Conservation (phyloP, 1,139 yeast species). For the Candida glucosophila region DNA sequence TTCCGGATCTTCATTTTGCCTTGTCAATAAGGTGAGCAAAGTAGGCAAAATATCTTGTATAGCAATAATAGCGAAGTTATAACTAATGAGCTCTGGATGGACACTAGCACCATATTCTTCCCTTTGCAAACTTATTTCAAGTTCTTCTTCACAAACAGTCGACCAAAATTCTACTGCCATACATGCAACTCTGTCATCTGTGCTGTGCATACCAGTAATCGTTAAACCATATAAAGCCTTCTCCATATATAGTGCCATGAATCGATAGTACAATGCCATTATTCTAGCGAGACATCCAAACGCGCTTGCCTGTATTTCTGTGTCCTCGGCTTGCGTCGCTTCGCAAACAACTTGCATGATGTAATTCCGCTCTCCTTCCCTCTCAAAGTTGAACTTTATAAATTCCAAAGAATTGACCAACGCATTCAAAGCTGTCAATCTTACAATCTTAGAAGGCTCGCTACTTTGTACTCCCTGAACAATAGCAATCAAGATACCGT, state of each 20-base stretch:
- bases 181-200: conserved; percentile 83
- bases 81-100: conserved; percentile 33
- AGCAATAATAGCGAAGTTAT: conserved; percentile 79
- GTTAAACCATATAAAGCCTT: conserved; percentile 89
- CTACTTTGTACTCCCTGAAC: conserved; percentile 90
- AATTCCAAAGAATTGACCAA: conserved; percentile 86
- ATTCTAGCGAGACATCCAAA: conserved; percentile 93
- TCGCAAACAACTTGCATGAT: conserved; percentile 99
- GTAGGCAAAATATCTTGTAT: conserved; percentile 83
- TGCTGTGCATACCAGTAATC: conserved; percentile 83
- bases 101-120: conserved; percentile 43
- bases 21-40: conserved; percentile 64
- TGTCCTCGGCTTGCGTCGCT: conserved; percentile 84
- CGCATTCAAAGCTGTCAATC: conserved; percentile 88
- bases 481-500: conserved; percentile 88
- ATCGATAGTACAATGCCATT: conserved; percentile 80
- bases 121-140: conserved; percentile 64
- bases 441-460: conserved; percentile 67
- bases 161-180: conserved; percentile 99
- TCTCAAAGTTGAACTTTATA: conserved; percentile 77
- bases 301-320: conserved; percentile 85
- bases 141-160: conserved; percentile 93
- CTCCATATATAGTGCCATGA: conserved; percentile 94
- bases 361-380: conserved; percentile 92
- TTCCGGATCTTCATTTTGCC: conserved; percentile 85